Percentiles rank a stretch among this genome's conserved stretches.
Evolutionary conservation across 345 rosid genomes (phyloP).

Genomic region (Citrus glauca): DNA sequence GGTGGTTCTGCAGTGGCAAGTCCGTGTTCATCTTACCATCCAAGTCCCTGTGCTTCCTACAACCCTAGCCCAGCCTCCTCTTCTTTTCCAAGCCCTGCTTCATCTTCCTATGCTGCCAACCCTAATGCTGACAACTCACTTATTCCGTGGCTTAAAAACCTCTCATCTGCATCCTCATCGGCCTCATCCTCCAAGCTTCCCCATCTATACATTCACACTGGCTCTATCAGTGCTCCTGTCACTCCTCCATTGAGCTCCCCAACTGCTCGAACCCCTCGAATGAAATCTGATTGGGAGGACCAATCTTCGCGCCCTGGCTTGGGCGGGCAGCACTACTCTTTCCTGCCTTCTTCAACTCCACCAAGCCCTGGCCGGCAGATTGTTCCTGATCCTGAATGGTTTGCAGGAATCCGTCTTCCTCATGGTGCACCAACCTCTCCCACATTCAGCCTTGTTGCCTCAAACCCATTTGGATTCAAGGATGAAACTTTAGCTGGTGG

Average conservation of each 20-base stretch:
- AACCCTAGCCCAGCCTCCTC: constrained; percentile 88
- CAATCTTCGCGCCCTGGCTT: constrained; percentile 47
- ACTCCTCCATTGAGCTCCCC: constrained; percentile 99
- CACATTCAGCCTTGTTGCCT: constrained; percentile 78
- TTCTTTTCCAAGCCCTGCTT: constrained; percentile 83
- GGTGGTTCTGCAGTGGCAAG: constrained; percentile 78
- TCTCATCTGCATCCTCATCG: constrained; percentile 86
- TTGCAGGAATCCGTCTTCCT: constrained; percentile 69
- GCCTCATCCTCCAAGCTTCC: constrained; percentile 74
- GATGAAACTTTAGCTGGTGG: constrained; percentile 61
- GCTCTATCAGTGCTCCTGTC: constrained; percentile 98
- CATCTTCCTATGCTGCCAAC: constrained; percentile 61
- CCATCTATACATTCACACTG: constrained; percentile 65
- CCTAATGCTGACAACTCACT: constrained; percentile 69
- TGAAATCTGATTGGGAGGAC: constrained; percentile 61
- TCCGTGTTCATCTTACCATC: constrained; percentile 81
- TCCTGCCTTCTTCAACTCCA: constrained; percentile 84
- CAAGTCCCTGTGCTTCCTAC: constrained; percentile 72
- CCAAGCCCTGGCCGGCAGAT: constrained; percentile 83
- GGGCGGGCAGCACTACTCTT: constrained; percentile 45
- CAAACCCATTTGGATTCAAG: constrained; percentile 70
- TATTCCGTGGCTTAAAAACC: constrained; percentile 92
- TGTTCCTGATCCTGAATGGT: constrained; percentile 84
- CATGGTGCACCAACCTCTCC: constrained; percentile 84
- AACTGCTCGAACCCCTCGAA: constrained; percentile 70